phyloP scores from a whole-genome alignment of 73 alveolate species.

The Halteria grandinella region DNA sequence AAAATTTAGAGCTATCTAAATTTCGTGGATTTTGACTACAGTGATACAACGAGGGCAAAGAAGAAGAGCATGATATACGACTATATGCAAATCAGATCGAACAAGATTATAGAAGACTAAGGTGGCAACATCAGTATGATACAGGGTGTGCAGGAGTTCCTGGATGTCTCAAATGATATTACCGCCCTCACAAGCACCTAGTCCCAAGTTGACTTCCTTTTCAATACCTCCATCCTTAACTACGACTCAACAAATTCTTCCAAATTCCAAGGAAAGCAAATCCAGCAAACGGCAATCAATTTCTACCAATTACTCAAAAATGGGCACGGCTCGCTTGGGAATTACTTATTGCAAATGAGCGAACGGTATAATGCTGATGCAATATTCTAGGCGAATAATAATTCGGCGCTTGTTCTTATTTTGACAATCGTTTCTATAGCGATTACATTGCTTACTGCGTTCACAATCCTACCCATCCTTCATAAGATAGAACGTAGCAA shows the following conservation, averaged over 20 bases:
- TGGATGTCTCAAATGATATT: constrained; percentile 4
- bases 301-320: constrained; percentile 9
- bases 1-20: constrained; percentile 6
- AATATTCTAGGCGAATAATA: constrained; percentile 7
- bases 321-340: neutral
- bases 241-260: constrained; percentile 31
- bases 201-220: too few relatives aligned
- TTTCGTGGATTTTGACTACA: constrained; percentile 23
- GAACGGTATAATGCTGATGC: constrained; percentile 34
- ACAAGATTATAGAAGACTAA: neutral
- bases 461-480: constrained; percentile 32
- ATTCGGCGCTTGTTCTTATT: constrained; percentile 21
- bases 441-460: constrained; percentile 48
- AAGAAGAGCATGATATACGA: constrained; percentile 2
- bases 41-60: neutral
- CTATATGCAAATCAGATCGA: constrained; percentile 8
- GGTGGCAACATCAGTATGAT: constrained; percentile 11
- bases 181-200: too few relatives aligned
- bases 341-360: constrained; percentile 4
- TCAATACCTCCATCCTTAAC: constrained; percentile 7
- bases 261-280: neutral
- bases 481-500: constrained; percentile 41
- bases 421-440: constrained; percentile 42
- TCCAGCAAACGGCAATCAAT: neutral
- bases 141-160: constrained; percentile 29